phyloP scores from a whole-genome alignment of 345 rosid species.

The Erodium maritimum region DNA sequence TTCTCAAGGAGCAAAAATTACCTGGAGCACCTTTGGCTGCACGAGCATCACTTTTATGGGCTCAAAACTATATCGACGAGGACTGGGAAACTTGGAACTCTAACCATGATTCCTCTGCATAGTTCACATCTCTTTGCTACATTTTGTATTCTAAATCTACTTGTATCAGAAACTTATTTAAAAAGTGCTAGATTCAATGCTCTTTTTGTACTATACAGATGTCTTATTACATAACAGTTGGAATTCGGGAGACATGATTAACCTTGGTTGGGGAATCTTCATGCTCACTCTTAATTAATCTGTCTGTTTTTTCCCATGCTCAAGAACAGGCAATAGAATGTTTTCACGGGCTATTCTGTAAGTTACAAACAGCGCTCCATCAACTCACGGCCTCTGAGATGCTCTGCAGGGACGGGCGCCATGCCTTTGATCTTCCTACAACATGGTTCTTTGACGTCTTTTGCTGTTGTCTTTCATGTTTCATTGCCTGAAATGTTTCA shows the following conservation, averaged over 20 bases:
- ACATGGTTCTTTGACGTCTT: slow-evolving; percentile 32
- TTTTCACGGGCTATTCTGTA: slow-evolving; percentile 5
- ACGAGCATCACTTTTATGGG: slow-evolving; percentile 29
- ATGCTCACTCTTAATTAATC: slow-evolving; percentile 10
- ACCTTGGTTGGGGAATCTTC: slow-evolving; percentile 4
- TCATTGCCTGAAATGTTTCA: slow-evolving; percentile 25
- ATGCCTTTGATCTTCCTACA: slow-evolving; percentile 44
- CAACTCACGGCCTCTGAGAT: slow-evolving; percentile 62
- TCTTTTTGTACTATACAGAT: slow-evolving; percentile 28
- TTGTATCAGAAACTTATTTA: slow-evolving; percentile 5
- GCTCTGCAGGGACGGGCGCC: slow-evolving; percentile 85
- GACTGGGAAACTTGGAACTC: slow-evolving; percentile 30
- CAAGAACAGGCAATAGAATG: slow-evolving; percentile 9
- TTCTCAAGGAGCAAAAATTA: slow-evolving; percentile 24
- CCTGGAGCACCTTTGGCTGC: slow-evolving; percentile 36
- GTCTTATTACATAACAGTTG: slow-evolving; percentile 19
- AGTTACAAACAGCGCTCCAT: slow-evolving; percentile 13
- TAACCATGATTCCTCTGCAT: slow-evolving; percentile 11
- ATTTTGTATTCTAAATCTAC: background rate
- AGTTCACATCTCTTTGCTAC: background rate
- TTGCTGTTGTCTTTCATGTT: slow-evolving; percentile 38
- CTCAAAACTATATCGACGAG: slow-evolving; percentile 27
- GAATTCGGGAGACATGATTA: slow-evolving; percentile 9
- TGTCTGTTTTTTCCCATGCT: background rate
- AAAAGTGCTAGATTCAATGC: slow-evolving; percentile 15